Base-by-base conservation (phyloP, 805 yeast species). In the Wickerhamomyces silvicola region DNA sequence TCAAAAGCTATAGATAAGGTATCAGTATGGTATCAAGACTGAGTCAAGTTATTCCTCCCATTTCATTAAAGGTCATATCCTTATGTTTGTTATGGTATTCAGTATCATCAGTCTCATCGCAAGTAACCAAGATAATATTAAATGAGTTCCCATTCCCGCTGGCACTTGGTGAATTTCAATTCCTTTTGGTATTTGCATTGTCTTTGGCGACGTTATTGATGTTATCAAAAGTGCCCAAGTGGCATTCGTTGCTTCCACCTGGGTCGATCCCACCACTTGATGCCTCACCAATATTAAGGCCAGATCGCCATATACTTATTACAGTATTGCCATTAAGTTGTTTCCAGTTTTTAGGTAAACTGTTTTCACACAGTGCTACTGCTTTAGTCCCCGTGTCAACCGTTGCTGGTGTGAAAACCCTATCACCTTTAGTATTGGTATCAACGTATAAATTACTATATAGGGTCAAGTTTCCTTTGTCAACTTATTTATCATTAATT, bases 351-450 rank as follows among this genome's bases (percentile, higher is more conserved):
- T 56, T 68, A 12, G 85, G 85, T 3, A 78, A 78, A 50, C 66
- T 66, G 45, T 74, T 75, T 48, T 71, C 76, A 4, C 68, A 79
- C 24, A 68, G 71, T 22, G 85, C 86, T 0, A 78, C 83, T 1
- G 70, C 82, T 6, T 46, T 74, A 25, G 77, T 78, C 6, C 77
- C 84, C 0, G 69, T 79, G 10, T 78, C 85, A 0, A 75, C 86
- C 0, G 82, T 78, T 1, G 77, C 84, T 1, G 76, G 82, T 36
- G 66, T 80, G n/a, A 71, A 79, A 55, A 78, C 85, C 1, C 53
- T 80, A 16, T 71, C 81, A 3, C 87, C 87, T 1, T 53, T 79
- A 27, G 56, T 79, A 15, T 70, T 79, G 20, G 77, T 79, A 1
- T 27, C 64, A 0, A 70, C 79, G 3, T 81, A 79, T 48, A 60